A percentile compares a stretch with the other conserved stretches of the same genome.
phyloP scores from a whole-genome alignment of 2,329 filamentous ascomycete species.

The Beauveria asiatica region DNA sequence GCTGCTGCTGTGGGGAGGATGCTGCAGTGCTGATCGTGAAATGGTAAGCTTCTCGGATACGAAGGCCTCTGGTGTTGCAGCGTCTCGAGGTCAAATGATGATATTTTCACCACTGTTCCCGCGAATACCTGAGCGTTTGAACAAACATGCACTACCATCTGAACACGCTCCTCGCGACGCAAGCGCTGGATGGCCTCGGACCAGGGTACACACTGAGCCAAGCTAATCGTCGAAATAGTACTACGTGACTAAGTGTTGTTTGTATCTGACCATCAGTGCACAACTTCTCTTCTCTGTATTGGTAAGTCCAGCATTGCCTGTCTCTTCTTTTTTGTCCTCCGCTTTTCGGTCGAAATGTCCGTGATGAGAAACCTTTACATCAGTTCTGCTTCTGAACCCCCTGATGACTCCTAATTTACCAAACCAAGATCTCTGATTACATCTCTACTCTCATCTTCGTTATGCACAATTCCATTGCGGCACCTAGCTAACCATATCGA shows the following conservation, averaged over 20 bases:
- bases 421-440: conserved; percentile 52
- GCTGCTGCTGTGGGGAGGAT: neutral
- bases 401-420: conserved; percentile 60
- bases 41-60: conserved; percentile 9
- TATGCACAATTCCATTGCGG: neutral
- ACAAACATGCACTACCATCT: conserved; percentile 72
- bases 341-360: conserved; percentile 20
- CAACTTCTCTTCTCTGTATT: neutral
- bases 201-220: neutral
- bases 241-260: neutral
- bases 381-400: conserved; percentile 70
- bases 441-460: conserved; percentile 14
- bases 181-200: neutral
- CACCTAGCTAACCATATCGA: conserved; percentile 1
- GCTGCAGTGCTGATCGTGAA: neutral
- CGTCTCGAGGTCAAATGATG: conserved; percentile 36
- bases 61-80: conserved; percentile 2
- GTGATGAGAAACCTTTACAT: conserved; percentile 57
- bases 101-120: conserved; percentile 50
- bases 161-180: conserved; percentile 24
- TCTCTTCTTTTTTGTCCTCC: neutral
- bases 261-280: neutral
- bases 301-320: neutral
- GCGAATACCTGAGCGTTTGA: conserved; percentile 54
- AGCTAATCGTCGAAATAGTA: conserved; percentile 3